Base-by-base conservation (phyloP, 768 basidiomycete species). In the Podaxis carcinomalis region DNA sequence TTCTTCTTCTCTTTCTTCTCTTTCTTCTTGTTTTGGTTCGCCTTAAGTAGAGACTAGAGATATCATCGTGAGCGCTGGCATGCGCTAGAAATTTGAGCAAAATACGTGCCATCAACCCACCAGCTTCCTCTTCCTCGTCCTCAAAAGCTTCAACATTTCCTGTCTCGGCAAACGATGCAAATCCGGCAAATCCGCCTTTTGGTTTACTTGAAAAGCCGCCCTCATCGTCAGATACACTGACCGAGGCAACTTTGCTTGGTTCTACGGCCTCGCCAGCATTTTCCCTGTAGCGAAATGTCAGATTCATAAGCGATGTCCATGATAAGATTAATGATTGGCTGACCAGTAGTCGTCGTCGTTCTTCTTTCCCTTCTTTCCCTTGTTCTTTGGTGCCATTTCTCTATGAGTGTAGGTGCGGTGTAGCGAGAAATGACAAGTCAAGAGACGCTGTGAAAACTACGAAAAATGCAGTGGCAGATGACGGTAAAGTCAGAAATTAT, bases 301-400 rank as follows among this genome's bases (percentile, higher is more conserved):
- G 57, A 58, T 54, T 42, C 39, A 59, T 59, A 57, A 57, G 35
- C 35, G 42, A 37, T 25, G 37, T 1, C 46, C 49, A 49, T 21
- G 44, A 50, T 28, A 39, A 27, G 36, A 59, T 37, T 44, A 5
- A 13, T 35, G 53, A 56, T 51, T 40, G 46, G 61, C 77, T 62
- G 63, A 92, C 93, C 93, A 96, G 76, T 83, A 90, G 67, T 93
- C 92, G 64, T 95, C 93, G 66, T 89, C 86, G 47, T 78, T 79
- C 67, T 86, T 89, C 77, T 94, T 94, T 32, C 81, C 85, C 69
- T 94, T 95, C 79, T 95, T 96, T 65, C 89, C 93, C 70, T 93
- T 93, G 70, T 79, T 81, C 72, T 83, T 84, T 32, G 82, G 83
- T 49, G 83, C 67, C 83, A 84, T 84, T 47, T 51, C 64, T 58